Base-by-base conservation (phyloP, 2,329 filamentous ascomycete species). In the Talaromyces sp. region DNA sequence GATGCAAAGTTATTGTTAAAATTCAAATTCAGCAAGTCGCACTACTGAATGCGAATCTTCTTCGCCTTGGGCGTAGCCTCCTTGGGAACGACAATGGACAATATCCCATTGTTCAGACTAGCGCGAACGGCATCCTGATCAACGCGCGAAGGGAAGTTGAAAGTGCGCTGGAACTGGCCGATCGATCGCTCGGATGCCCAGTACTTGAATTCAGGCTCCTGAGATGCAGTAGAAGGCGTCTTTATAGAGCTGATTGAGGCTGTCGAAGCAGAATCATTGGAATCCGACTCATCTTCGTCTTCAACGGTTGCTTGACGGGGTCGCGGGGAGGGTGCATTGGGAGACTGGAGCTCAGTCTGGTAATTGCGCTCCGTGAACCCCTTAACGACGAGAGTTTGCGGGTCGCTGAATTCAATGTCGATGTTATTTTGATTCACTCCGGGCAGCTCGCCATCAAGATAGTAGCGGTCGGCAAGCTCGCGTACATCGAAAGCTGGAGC, bases 111-210 rank as follows among this genome's bases (percentile, higher is more conserved):
- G 73, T 80, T 84, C 68, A 86, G 64, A 53, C 74, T 81, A 7
- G 83, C 83, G 67, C 78, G 82, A 57, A 86, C 83, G 17, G 66
- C 72, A 45, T 86, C 81, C 65, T 85, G 82, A 58, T 86, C 77
- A 24, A 86, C 77, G 17, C 79, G 72, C 1, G 73, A 71, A 1
- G 82, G 78, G 72, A 86, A 86, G 47, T 70, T 75, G 67, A 86
- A 86, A 5, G 72, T 74, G 50, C 83, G 76, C 51, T 81, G 76
- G 70, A 86, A 86, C 33, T 81, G 75, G 49, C 83, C 83, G 30
- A 83, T 70, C 0, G 76, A 79, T 57, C 83, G 81, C 67, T 86
- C 83, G 43, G 75, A 78, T 40, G 82, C 74, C 82, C 82, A 85
- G 70, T 81, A 85, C 33, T 19, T 41, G 57, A 50, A 17, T 56